Evolutionary conservation across 345 rosid genomes (phyloP), one percentile per base, ranked within the genome.

Genomic region (Camelina neglecta): DNA sequence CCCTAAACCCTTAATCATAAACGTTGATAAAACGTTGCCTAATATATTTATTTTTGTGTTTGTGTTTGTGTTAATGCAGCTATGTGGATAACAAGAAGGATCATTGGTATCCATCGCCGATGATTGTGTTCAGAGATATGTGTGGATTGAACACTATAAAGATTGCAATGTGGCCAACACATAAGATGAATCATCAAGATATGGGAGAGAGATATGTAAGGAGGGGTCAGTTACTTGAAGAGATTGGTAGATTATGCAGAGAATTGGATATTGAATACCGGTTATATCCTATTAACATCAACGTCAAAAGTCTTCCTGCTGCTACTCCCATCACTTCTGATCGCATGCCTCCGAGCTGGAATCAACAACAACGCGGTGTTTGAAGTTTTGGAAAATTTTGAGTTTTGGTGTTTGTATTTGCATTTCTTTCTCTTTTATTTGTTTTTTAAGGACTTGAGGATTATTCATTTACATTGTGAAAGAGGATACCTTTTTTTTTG

Each of bases 131-230:
- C 10, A 90, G 80, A 82, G 94, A 93, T 16, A 68, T 90, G 60
- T 86, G 74, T 70, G 90, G 80, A 23, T 60, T 91, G 75, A 87
- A 86, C 62, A 79, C 74, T 69, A 77, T 91, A 57, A 88, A 72
- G 83, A 71, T 91, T 4, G 91, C 92, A 1, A 71, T 91, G 69
- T 90, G 97, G 97, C 78, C 85, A 2, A 65, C 84, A 5, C 97
- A 91, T 69, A 83, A 65, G 71, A 91, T 91, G 80, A 93, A 93
- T 80, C 89, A 84, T 78, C 98, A 91, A 57, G 84, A 91, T 85
- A 87, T 88, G 87, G 93, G 88, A 13, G 94, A 86, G 71, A 87
- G 84, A 76, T 91, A 24, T 71, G 47, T 20, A 1, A 84, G 98
- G 71, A 85, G 98, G 77, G 68, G 87, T 31, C 78, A 65, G 18